Percentiles rank a stretch among this genome's conserved stretches.
These are phyloP conservation scores for Coniochaeta sp. DNA, from an alignment of 2,329 filamentous ascomycete genomes.

Conservation along the genomic window DNA sequence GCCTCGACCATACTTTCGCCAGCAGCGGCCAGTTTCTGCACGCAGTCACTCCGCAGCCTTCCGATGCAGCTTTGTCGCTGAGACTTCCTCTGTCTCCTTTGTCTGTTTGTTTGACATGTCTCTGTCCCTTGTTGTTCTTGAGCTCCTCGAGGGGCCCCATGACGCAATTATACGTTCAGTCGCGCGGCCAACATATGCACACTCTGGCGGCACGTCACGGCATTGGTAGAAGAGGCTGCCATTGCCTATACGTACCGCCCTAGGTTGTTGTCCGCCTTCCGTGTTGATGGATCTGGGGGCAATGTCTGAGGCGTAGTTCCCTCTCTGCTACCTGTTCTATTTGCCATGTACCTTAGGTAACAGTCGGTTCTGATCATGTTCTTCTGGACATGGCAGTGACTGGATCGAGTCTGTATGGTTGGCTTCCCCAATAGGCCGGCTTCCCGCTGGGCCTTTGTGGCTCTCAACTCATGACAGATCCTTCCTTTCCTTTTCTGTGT, in stretches of 20 bases:
- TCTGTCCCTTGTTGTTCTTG: background rate
- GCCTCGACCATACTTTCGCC: background rate
- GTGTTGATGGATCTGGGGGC: too few relatives aligned
- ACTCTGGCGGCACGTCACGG: background rate
- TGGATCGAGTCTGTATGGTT: background rate
- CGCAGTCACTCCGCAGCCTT: background rate
- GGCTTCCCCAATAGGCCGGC: background rate
- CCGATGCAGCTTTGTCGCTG: background rate
- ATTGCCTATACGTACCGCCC: too few relatives aligned
- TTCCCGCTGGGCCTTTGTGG: conserved; percentile 2
- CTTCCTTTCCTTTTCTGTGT: background rate
- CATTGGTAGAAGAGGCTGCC: background rate
- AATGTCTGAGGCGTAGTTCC: background rate
- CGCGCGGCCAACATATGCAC: background rate
- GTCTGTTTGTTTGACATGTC: background rate
- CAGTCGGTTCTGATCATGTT: background rate
- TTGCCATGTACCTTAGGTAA: background rate
- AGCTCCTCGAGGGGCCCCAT: background rate
- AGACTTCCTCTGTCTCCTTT: background rate
- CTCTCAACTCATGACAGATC: conserved; percentile 1
- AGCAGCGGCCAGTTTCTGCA: background rate
- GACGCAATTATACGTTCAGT: background rate
- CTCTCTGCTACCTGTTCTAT: background rate
- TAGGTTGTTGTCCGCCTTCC: too few relatives aligned
- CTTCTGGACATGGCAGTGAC: background rate